These are phyloP conservation scores for Schizosaccharomyces japonicus DNA, from an alignment of 805 yeast genomes.

Conservation along the genomic window DNA sequence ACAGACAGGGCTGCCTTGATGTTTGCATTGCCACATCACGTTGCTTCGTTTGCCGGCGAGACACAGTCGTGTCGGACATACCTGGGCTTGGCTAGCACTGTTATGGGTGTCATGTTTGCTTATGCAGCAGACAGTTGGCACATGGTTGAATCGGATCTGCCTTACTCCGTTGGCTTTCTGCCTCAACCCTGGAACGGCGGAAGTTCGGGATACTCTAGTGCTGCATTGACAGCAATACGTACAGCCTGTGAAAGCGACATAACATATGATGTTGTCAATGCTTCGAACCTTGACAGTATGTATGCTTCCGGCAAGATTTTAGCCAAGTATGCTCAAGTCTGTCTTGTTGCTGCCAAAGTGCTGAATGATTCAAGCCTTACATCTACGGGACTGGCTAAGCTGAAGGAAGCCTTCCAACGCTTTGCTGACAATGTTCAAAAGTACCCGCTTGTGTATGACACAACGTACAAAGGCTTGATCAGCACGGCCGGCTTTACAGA, in stretches of 20 bases:
- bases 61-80: slow-evolving; percentile 11
- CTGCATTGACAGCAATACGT: slow-evolving; percentile 21
- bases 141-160: slow-evolving; percentile 18
- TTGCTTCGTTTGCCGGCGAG: slow-evolving; percentile 19
- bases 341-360: slow-evolving; percentile 46
- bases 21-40: slow-evolving; percentile 51
- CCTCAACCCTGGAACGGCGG: slow-evolving; percentile 29
- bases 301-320: slow-evolving; percentile 71
- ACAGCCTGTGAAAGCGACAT: slow-evolving; percentile 29
- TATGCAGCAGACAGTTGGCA: slow-evolving; percentile 15
- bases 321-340: slow-evolving; percentile 74
- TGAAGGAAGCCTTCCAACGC: slow-evolving; percentile 44
- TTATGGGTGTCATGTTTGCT: slow-evolving; percentile 21
- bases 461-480: slow-evolving; percentile 29
- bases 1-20: slow-evolving; percentile 23
- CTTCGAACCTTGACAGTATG: slow-evolving; percentile 55
- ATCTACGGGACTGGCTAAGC: slow-evolving; percentile 25
- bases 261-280: slow-evolving; percentile 29
- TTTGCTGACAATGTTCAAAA: slow-evolving; percentile 48
- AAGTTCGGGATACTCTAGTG: slow-evolving; percentile 19
- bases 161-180: slow-evolving; percentile 21
- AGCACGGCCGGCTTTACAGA: slow-evolving; percentile 31
- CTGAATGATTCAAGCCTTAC: slow-evolving; percentile 34
- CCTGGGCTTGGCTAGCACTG: slow-evolving; percentile 24
- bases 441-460: slow-evolving; percentile 56